These are phyloP conservation scores for Fusarium ambrosium DNA, from an alignment of 2,329 filamentous ascomycete genomes.

Conservation along the genomic window DNA sequence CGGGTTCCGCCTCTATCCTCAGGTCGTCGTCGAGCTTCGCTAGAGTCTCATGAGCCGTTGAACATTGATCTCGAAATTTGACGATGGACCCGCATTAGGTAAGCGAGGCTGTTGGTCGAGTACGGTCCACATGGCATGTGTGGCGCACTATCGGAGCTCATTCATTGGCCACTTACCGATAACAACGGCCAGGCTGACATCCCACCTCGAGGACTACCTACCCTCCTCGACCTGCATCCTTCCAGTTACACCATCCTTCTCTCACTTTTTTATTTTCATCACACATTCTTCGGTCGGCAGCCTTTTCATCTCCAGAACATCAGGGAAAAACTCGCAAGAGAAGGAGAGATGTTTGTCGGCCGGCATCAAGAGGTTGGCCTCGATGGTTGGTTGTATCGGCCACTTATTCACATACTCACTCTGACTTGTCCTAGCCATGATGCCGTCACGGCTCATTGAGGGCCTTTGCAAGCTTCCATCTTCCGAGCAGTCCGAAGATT, in stretches of 20 bases:
- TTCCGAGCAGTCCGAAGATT: conserved; percentile 12
- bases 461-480: conserved; percentile 41
- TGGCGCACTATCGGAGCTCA: conserved; percentile 27
- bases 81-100: conserved; percentile 45
- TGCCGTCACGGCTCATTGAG: conserved; percentile 44
- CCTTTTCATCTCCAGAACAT: background rate
- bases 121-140: background rate
- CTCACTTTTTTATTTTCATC: conserved; percentile 14
- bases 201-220: conserved; percentile 26
- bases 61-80: conserved; percentile 49
- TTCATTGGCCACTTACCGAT: conserved; percentile 31
- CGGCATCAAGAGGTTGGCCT: conserved; percentile 33
- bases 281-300: background rate
- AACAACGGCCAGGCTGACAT: conserved; percentile 42
- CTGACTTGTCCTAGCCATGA: conserved; percentile 33
- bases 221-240: conserved; percentile 32
- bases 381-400: conserved; percentile 43
- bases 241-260: conserved; percentile 18
- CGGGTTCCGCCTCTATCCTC: conserved; percentile 35
- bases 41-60: conserved; percentile 30
- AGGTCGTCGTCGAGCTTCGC: conserved; percentile 34
- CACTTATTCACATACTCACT: conserved; percentile 3
- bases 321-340: background rate
- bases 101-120: conserved; percentile 50
- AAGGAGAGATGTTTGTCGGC: background rate